These are phyloP conservation scores for Aspergillus homomorphus DNA, from an alignment of 495 filamentous ascomycete genomes.

Conservation along the genomic window DNA sequence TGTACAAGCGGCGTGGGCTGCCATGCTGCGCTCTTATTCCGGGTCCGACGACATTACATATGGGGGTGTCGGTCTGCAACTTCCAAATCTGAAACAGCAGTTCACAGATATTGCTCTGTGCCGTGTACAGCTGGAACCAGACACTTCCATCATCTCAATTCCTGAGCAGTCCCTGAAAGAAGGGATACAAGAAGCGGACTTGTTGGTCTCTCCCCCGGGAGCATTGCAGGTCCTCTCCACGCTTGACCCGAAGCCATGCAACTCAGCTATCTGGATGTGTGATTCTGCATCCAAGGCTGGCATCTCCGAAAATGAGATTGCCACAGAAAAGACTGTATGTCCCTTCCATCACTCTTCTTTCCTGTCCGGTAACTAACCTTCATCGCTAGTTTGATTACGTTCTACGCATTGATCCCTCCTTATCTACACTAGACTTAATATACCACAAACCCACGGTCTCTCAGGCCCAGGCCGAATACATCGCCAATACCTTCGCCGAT, in stretches of 20 bases:
- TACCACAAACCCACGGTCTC: slow-evolving; percentile 27
- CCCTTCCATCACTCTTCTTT: neutral
- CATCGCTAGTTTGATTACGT: slow-evolving; percentile 14
- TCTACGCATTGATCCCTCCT: slow-evolving; percentile 12
- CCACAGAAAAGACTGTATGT: slow-evolving; percentile 13
- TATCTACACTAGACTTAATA: slow-evolving; percentile 23
- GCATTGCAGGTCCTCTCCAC: slow-evolving; percentile 14
- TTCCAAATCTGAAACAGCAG: slow-evolving; percentile 11
- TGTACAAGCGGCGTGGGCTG: slow-evolving; percentile 46
- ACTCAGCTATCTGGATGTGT: slow-evolving; percentile 17
- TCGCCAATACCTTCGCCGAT: slow-evolving; percentile 27
- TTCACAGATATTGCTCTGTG: slow-evolving; percentile 13
- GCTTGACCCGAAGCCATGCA: slow-evolving; percentile 18
- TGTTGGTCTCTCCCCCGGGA: slow-evolving; percentile 12
- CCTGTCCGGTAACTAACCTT: neutral
- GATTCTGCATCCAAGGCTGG: slow-evolving; percentile 12
- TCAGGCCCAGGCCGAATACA: slow-evolving; percentile 21
- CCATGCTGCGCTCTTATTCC: slow-evolving; percentile 44
- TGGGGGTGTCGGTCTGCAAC: slow-evolving; percentile 16
- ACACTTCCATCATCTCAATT: slow-evolving; percentile 11
- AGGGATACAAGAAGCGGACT: slow-evolving; percentile 11
- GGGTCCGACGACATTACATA: slow-evolving; percentile 38
- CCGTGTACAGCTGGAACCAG: slow-evolving; percentile 11
- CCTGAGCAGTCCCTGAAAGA: slow-evolving; percentile 9
- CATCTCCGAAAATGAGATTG: slow-evolving; percentile 10